These are phyloP conservation scores for Saccharomycopsis sp. DNA, from an alignment of 805 yeast species.

Conservation along the genomic window DNA sequence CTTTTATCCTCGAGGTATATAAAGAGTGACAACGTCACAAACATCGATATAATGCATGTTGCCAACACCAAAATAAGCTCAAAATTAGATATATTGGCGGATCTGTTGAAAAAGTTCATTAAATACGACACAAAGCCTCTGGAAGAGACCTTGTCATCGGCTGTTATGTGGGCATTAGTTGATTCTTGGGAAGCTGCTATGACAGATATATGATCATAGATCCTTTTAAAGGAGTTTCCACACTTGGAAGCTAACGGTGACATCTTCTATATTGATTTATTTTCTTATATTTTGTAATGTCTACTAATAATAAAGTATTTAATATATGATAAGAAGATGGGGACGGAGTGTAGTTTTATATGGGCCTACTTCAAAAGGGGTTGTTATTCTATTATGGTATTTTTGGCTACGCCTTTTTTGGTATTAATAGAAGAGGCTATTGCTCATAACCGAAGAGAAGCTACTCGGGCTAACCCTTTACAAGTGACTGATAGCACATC, in stretches of 20 bases:
- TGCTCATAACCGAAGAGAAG: too few relatives aligned
- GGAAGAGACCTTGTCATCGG: neutral
- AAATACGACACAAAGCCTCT: neutral
- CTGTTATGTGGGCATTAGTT: neutral
- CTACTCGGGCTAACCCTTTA: too few relatives aligned
- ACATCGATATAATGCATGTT: neutral
- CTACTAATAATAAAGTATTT: neutral
- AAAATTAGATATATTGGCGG: neutral
- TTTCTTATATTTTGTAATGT: neutral
- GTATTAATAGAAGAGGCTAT: too few relatives aligned
- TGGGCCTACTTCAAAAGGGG: too few relatives aligned
- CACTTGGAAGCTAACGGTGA: neutral
- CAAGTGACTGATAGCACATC: too few relatives aligned
- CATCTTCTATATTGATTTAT: neutral
- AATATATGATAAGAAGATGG: too few relatives aligned
- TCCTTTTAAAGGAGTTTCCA: neutral
- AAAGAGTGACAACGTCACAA: neutral
- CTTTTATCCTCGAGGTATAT: constrained; percentile 5
- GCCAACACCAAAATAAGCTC: neutral
- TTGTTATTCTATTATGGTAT: too few relatives aligned
- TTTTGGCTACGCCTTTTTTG: too few relatives aligned
- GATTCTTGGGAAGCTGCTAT: neutral
- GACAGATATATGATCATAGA: neutral
- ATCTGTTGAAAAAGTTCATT: neutral
- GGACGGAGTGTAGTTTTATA: too few relatives aligned